These are phyloP conservation scores for Beta corolliflora DNA, from an alignment of 179 eudicot genomes.

Conservation along the genomic window DNA sequence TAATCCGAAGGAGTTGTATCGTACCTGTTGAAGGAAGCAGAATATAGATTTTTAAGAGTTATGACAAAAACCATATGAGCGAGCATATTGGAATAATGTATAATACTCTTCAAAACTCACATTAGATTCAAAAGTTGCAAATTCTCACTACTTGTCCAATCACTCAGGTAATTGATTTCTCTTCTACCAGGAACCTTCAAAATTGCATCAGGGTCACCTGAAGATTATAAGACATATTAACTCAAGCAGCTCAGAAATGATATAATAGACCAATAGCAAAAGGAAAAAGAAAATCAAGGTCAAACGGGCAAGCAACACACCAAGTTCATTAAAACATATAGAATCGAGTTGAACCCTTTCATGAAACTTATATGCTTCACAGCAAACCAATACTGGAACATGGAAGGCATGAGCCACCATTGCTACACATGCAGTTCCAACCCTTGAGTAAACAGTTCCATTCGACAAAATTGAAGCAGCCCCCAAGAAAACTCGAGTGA, in stretches of 20 bases:
- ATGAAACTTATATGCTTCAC: conserved; percentile 98
- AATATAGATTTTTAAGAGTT: neutral
- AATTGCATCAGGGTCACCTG: conserved; percentile 87
- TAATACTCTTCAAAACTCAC: conserved; percentile 43
- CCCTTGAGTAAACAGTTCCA: conserved; percentile 96
- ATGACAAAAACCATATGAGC: neutral
- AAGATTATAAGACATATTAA: conserved; percentile 1
- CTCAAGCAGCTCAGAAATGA: conserved; percentile 6
- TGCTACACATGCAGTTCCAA: conserved; percentile 96
- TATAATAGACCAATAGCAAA: neutral
- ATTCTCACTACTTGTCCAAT: conserved; percentile 66
- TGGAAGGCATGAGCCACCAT: conserved; percentile 98
- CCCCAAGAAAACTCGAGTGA: conserved; percentile 82
- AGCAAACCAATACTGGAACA: conserved; percentile 91
- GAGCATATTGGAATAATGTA: neutral
- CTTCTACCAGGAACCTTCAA: conserved; percentile 73
- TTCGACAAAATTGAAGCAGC: conserved; percentile 91
- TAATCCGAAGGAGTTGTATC: conserved; percentile 97
- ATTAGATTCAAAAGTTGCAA: conserved; percentile 82
- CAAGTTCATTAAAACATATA: conserved; percentile 97
- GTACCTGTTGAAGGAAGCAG: conserved; percentile 48
- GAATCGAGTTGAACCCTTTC: conserved; percentile 99
- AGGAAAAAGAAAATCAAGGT: neutral
- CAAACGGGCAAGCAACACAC: conserved; percentile 41
- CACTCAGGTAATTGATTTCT: conserved; percentile 65